phyloP scores from a whole-genome alignment of 257 asterid species.

The Datura wrightii region DNA sequence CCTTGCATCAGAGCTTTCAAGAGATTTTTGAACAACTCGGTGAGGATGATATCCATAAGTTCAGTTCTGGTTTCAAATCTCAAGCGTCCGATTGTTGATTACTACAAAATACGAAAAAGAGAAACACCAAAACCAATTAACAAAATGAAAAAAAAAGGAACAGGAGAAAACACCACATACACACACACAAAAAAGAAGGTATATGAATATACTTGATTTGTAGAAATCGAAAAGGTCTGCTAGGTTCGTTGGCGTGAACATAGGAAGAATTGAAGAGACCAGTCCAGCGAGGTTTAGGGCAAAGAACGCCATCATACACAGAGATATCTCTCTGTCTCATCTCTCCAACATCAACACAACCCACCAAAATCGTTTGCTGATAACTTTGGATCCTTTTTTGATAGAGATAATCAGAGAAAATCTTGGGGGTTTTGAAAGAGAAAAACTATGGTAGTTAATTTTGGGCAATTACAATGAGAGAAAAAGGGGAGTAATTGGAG shows the following conservation, averaged over 20 bases:
- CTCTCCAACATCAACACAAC: constrained; percentile 16
- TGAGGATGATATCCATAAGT: constrained; percentile 25
- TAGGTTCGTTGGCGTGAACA: not conserved
- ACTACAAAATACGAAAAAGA: not conserved
- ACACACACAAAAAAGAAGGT: too few species aligned
- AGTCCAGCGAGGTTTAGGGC: constrained; percentile 20
- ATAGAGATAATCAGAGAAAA: too few species aligned
- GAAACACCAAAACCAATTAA: not conserved
- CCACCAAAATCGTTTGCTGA: not conserved
- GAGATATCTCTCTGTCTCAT: not conserved
- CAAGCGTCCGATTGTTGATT: not conserved
- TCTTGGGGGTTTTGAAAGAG: too few species aligned
- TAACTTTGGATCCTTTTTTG: not conserved
- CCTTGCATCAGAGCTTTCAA: too few species aligned
- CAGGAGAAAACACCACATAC: not conserved
- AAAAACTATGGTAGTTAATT: too few species aligned
- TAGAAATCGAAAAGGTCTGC: not conserved
- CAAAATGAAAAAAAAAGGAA: not conserved
- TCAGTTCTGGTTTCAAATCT: not conserved
- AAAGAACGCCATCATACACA: constrained; percentile 19
- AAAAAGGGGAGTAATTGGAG: too few species aligned
- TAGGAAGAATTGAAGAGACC: not conserved
- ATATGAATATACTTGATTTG: not conserved
- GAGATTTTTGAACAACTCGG: not conserved
- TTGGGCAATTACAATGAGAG: too few species aligned